Evolutionary conservation across 495 filamentous ascomycete genomes (phyloP).

Genomic region (Talaromyces proteolyticus): DNA sequence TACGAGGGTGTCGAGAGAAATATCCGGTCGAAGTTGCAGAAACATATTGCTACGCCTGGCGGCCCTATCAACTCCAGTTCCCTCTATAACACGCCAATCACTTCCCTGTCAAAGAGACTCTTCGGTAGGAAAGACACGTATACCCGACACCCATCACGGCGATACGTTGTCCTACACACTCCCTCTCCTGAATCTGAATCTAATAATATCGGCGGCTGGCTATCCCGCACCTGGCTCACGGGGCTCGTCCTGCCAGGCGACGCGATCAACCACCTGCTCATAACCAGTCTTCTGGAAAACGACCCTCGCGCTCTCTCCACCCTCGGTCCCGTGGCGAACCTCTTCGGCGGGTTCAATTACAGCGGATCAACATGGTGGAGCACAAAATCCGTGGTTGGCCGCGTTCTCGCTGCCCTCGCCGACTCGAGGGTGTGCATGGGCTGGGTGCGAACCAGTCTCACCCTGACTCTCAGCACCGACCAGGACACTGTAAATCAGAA

Average conservation of each 20-base stretch:
- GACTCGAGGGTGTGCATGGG: conserved; percentile 72
- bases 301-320: conserved; percentile 56
- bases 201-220: conserved; percentile 55
- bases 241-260: conserved; percentile 77
- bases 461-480: conserved; percentile 27
- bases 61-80: conserved; percentile 4
- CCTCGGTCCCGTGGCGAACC: conserved; percentile 63
- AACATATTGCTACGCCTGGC: neutral
- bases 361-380: conserved; percentile 73
- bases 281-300: conserved; percentile 73
- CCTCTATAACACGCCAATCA: neutral
- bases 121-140: conserved; percentile 23
- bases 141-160: conserved; percentile 19
- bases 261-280: conserved; percentile 65
- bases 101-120: neutral
- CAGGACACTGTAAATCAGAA: conserved; percentile 9
- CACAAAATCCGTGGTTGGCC: conserved; percentile 68
- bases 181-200: too few species aligned
- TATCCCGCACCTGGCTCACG: conserved; percentile 71
- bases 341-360: conserved; percentile 77
- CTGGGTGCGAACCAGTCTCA: conserved; percentile 60
- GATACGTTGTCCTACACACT: conserved; percentile 23
- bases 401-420: conserved; percentile 61
- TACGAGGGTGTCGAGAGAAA: conserved; percentile 22
- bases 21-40: conserved; percentile 5